Conservation (phyloP, 352 stramenopile species). For the Phytopythium ostracodes region DNA sequence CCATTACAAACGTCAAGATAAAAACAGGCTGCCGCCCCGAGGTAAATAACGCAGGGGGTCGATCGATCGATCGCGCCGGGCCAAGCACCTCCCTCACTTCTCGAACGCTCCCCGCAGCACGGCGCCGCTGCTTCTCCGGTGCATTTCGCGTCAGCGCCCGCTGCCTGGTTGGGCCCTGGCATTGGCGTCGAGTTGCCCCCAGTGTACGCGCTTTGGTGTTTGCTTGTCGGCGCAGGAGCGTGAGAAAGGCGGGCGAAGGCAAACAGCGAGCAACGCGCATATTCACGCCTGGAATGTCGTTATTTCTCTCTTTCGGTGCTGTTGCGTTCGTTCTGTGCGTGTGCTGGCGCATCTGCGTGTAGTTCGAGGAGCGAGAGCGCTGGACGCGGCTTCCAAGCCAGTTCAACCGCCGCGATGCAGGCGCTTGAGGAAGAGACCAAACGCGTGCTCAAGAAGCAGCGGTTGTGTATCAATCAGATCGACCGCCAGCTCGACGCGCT, state of each 20-base stretch:
- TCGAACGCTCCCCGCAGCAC: not conserved
- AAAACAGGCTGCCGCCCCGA: not conserved
- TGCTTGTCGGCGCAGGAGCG: too few species aligned
- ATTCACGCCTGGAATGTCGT: too few species aligned
- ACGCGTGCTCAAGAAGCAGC: conserved; percentile 72
- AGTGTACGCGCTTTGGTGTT: too few species aligned
- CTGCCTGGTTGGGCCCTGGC: too few species aligned
- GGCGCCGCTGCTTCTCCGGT: not conserved
- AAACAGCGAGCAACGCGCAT: too few species aligned
- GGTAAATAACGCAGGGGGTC: not conserved
- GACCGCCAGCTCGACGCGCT: conserved; percentile 60
- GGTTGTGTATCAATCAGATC: conserved; percentile 52
- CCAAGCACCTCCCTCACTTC: not conserved
- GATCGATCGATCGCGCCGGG: too few species aligned
- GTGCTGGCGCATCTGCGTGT: too few species aligned
- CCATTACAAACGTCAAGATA: not conserved
- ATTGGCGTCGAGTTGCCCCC: too few species aligned
- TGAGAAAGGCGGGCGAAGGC: too few species aligned
- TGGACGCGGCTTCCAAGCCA: not conserved
- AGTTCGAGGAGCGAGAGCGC: not conserved
- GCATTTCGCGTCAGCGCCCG: too few species aligned
- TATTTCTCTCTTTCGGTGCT: too few species aligned
- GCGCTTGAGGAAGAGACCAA: conserved; percentile 52
- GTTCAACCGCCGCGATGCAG: conserved; percentile 30
- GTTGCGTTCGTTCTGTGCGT: too few species aligned